Conservation (phyloP, 2,329 filamentous ascomycete genomes). For the Fonsecaea pugnacius region DNA sequence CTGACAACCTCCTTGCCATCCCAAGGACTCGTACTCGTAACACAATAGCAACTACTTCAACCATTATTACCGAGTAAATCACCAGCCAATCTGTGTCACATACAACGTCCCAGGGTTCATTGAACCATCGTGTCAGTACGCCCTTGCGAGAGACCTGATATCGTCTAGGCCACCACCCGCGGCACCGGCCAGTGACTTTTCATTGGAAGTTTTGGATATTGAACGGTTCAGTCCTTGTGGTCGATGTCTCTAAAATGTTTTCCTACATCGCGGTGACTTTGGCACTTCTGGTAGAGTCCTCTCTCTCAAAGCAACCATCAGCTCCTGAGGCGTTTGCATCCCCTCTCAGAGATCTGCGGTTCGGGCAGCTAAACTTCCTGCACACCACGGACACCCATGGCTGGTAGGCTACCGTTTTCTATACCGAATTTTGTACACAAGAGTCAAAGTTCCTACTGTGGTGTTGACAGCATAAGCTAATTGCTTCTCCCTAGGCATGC, state of each 20-base stretch:
- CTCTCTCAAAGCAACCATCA: conserved; percentile 71
- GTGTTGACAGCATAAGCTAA: not conserved
- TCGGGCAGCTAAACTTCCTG: conserved; percentile 97
- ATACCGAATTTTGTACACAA: not conserved
- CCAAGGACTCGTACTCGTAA: not conserved
- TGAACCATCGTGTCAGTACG: not conserved
- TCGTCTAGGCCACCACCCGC: not conserved
- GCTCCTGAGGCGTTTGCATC: conserved; percentile 77
- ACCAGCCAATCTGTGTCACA: not conserved
- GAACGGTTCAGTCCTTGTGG: not conserved
- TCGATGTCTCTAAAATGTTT: conserved; percentile 4
- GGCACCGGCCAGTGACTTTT: not conserved
- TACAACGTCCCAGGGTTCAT: not conserved
- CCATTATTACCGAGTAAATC: not conserved
- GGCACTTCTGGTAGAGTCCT: conserved; percentile 21
- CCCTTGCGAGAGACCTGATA: not conserved
- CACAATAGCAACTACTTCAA: not conserved
- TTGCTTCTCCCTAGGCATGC: conserved; percentile 57
- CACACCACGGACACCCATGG: conserved; percentile 96
- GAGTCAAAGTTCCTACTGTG: not conserved
- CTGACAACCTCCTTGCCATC: not conserved
- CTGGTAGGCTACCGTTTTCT: conserved; percentile 58
- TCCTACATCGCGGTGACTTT: conserved; percentile 10
- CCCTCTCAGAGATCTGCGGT: conserved; percentile 80
- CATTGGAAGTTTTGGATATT: not conserved